A percentile compares a stretch with the other conserved stretches of the same genome.
Conservation (phyloP, 352 stramenopile genomes). For the Globisporangium nunn region DNA sequence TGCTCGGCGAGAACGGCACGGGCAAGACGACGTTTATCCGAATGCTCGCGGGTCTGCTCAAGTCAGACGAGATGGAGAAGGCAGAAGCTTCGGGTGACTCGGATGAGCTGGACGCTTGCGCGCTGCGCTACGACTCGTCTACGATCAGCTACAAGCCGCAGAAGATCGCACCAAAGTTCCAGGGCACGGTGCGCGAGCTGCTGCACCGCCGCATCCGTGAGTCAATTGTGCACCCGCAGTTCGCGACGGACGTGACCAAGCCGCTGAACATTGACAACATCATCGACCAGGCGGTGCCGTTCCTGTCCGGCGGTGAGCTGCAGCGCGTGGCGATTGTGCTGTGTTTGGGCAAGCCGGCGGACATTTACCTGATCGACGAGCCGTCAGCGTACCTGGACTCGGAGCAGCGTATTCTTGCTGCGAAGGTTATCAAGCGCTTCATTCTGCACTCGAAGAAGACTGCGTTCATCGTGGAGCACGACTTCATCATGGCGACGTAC, state of each 20-base stretch:
- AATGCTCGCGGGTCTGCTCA: conserved; percentile 98
- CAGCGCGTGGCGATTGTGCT: conserved; percentile 98
- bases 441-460: conserved; percentile 99
- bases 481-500: conserved; percentile 99
- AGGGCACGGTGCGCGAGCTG: conserved; percentile 95
- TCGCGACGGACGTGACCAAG: conserved; percentile 98
- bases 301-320: conserved; percentile 98
- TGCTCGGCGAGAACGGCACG: conserved; percentile 99
- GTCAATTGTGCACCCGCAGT: conserved; percentile 97
- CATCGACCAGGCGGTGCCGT: conserved; percentile 97
- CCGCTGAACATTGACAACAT: conserved; percentile 97
- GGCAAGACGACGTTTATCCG: conserved; percentile 99
- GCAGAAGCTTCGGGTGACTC: conserved; percentile 63
- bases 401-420: conserved; percentile 98
- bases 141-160: conserved; percentile 98
- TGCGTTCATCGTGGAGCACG: conserved; percentile 99
- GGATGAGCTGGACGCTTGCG: conserved; percentile 68
- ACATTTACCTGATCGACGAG: conserved; percentile 99
- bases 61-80: conserved; percentile 95
- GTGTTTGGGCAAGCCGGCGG: conserved; percentile 95
- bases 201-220: conserved; percentile 97
- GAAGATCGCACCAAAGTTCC: conserved; percentile 95
- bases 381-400: conserved; percentile 98
- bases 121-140: conserved; percentile 76
- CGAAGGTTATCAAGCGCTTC: conserved; percentile 99